A percentile compares a stretch with the other conserved stretches of the same genome.
Conservation (phyloP, 441 rosid species). For the Euphorbia schlechtendalii region DNA sequence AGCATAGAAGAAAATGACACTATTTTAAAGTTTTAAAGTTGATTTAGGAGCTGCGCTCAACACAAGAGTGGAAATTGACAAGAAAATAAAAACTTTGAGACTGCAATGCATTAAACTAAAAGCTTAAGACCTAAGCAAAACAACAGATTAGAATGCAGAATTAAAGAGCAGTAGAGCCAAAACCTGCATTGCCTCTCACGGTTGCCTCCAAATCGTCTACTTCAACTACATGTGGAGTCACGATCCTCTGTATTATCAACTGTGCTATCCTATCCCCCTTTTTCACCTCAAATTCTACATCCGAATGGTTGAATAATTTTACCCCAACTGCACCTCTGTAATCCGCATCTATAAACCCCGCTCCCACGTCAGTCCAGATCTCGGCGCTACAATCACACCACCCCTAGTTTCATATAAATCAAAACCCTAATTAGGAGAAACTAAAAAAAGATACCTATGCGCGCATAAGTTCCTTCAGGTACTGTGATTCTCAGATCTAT, state of each 20-base stretch:
- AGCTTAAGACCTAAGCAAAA: too few species aligned
- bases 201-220: conserved; percentile 63
- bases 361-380: conserved; percentile 79
- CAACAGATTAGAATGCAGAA: too few species aligned
- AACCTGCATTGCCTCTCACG: conserved; percentile 62
- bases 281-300: conserved; percentile 59
- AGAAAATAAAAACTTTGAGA: too few species aligned
- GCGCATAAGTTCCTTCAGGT: conserved; percentile 80
- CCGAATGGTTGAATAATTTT: conserved; percentile 60
- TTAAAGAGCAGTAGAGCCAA: conserved; percentile 72
- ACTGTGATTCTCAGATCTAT: conserved; percentile 75
- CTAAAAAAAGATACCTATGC: conserved; percentile 65
- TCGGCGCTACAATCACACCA: conserved; percentile 39
- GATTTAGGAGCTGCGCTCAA: too few species aligned
- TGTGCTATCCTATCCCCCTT: conserved; percentile 70
- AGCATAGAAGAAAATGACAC: too few species aligned
- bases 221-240: conserved; percentile 52
- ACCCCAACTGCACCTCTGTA: conserved; percentile 76
- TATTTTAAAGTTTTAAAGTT: too few species aligned
- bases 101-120: too few species aligned
- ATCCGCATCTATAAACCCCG: conserved; percentile 74
- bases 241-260: conserved; percentile 56
- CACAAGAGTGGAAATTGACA: too few species aligned
- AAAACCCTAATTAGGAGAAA: neutral
- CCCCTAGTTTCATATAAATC: too few species aligned